These are phyloP conservation scores for Carnegiea gigantea DNA, from an alignment of 179 eudicot species.

Conservation along the genomic window DNA sequence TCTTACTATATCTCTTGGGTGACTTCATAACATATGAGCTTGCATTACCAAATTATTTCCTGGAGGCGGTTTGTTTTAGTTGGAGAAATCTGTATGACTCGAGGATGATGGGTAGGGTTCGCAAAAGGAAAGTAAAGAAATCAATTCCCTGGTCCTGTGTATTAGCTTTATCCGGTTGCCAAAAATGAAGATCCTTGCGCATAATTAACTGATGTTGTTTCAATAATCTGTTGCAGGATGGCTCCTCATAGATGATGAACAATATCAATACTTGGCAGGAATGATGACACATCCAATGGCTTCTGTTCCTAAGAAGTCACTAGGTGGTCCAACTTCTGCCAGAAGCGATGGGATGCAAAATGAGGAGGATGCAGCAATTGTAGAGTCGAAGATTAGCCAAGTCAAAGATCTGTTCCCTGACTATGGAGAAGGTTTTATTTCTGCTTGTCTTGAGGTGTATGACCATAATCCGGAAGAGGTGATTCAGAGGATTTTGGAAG, in stretches of 20 bases:
- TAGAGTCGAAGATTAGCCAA: slow-evolving; percentile 89
- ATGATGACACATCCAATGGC: slow-evolving; percentile 47
- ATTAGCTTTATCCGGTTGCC: not conserved
- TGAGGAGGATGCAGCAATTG: slow-evolving; percentile 69
- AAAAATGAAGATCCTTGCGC: not conserved
- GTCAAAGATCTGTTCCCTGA: slow-evolving; percentile 92
- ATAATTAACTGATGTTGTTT: slow-evolving; percentile 4
- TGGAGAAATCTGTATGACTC: not conserved
- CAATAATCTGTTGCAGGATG: slow-evolving; percentile 57
- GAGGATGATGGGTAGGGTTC: not conserved
- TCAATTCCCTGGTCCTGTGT: not conserved
- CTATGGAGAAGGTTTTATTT: slow-evolving; percentile 81
- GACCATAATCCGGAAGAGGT: slow-evolving; percentile 90
- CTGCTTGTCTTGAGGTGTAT: slow-evolving; percentile 89
- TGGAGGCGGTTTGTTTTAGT: not conserved
- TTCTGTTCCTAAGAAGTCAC: slow-evolving; percentile 25
- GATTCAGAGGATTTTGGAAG: slow-evolving; percentile 88
- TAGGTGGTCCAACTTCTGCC: slow-evolving; percentile 29
- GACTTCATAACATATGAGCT: not conserved
- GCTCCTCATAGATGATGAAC: slow-evolving; percentile 73
- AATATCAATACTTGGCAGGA: slow-evolving; percentile 52
- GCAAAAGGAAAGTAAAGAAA: not conserved
- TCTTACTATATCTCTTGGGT: not conserved
- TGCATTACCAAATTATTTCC: not conserved
- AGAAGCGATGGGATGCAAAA: slow-evolving; percentile 35